Conservation (phyloP, 208 protist genomes). For the Wallacemonas sp. region DNA sequence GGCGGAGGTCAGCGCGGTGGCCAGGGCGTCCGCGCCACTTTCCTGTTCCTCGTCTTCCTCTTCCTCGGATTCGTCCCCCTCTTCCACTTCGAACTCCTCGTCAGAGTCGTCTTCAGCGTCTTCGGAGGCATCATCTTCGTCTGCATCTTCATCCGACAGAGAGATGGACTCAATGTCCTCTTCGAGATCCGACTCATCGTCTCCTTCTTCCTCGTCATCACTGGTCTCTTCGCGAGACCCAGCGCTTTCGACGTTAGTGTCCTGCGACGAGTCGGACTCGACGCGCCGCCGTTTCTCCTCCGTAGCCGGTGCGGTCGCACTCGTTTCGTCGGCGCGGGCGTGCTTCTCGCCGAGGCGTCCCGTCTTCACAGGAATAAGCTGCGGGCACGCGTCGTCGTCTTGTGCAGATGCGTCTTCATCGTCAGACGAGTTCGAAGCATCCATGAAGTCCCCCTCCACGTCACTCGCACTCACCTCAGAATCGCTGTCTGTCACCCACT, state of each 20-base stretch:
- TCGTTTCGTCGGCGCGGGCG: neutral
- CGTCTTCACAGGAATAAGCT: conserved; percentile 41
- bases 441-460: conserved; percentile 74
- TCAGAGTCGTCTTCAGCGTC: conserved; percentile 21
- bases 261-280: neutral
- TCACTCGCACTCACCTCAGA: conserved; percentile 61
- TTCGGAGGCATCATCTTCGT: conserved; percentile 21
- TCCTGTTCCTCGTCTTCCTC: conserved; percentile 23
- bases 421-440: conserved; percentile 41
- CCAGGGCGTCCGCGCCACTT: neutral
- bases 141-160: conserved; percentile 12
- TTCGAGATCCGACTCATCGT: conserved; percentile 2
- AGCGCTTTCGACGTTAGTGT: neutral
- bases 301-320: no score
- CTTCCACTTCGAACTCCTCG: conserved; percentile 19
- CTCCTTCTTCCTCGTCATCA: conserved; percentile 6
- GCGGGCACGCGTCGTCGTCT: conserved; percentile 56
- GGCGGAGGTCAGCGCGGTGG: conserved; percentile 16
- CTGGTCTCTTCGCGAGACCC: neutral
- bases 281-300: no score
- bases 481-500: conserved; percentile 75
- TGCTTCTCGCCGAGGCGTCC: neutral
- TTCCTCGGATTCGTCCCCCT: conserved; percentile 27
- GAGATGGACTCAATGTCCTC: conserved; percentile 7
- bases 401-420: conserved; percentile 30